phyloP scores from a whole-genome alignment of 345 rosid genomes.

The Leavenworthia alabamica region DNA sequence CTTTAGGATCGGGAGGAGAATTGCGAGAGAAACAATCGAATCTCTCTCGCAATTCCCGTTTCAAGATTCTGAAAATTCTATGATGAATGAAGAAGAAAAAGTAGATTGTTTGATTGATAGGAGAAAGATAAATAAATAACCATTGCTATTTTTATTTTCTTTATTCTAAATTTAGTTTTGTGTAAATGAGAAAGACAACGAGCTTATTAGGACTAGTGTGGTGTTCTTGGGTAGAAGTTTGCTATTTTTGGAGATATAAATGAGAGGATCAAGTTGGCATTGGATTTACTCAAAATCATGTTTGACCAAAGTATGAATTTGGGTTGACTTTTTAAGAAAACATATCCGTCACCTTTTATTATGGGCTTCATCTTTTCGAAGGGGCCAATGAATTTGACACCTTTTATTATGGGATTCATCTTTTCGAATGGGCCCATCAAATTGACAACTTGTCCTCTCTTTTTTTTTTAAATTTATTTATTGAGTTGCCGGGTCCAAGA shows the following conservation, averaged over 20 bases:
- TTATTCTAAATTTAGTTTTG: conserved; percentile 6
- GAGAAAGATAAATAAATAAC: conserved; percentile 6
- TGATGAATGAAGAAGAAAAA: conserved; percentile 8
- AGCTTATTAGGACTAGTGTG: not conserved
- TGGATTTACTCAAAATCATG: not conserved
- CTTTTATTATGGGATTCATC: not conserved
- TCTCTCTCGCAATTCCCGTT: conserved; percentile 15
- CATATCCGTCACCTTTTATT: not conserved
- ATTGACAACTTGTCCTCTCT: not conserved
- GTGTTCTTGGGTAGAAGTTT: not conserved
- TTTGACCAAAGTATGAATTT: not conserved
- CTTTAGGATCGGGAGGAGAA: not conserved
- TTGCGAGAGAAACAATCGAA: conserved; percentile 5
- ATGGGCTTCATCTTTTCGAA: not conserved
- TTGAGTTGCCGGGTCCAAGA: not conserved
- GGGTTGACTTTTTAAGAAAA: not conserved
- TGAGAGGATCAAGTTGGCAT: not conserved
- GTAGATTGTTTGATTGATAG: conserved; percentile 7
- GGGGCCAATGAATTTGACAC: not conserved
- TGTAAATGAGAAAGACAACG: conserved; percentile 10
- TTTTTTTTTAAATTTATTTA: not conserved
- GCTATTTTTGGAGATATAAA: not conserved
- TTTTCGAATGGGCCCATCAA: not conserved
- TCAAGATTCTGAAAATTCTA: not conserved
- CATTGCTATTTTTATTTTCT: not conserved